Evolutionary conservation across 257 asterid species (phyloP).

Genomic region (Plectranthus barbatus): DNA sequence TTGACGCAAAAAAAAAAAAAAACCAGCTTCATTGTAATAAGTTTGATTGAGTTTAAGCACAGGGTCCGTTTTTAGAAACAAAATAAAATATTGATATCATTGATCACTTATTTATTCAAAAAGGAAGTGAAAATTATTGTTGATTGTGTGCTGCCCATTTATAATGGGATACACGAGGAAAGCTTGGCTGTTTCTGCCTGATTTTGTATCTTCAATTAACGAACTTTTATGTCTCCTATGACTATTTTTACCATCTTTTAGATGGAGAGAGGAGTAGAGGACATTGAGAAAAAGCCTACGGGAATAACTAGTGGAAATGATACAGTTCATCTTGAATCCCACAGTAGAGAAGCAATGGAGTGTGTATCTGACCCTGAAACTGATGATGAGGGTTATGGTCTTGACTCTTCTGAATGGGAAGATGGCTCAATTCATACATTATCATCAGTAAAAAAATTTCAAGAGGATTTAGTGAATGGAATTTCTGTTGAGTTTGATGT

Average conservation of each 20-base stretch:
- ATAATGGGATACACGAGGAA: conserved; percentile 1
- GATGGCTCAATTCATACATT: conserved; percentile 49
- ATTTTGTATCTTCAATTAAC: neutral
- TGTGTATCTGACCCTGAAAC: conserved; percentile 24
- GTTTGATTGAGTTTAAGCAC: neutral
- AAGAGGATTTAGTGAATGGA: conserved; percentile 41
- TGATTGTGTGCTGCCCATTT: neutral
- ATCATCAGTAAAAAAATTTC: conserved; percentile 21
- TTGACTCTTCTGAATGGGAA: conserved; percentile 76
- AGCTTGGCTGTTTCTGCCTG: neutral
- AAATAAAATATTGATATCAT: neutral
- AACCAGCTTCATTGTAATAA: neutral
- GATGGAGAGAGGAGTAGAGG: conserved; percentile 29
- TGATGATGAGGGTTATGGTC: conserved; percentile 34
- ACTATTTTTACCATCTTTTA: conserved; percentile 17
- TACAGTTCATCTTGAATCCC: conserved; percentile 21
- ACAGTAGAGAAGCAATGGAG: conserved; percentile 23
- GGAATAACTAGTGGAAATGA: conserved; percentile 16
- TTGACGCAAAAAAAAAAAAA: neutral
- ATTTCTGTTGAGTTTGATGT: conserved; percentile 75
- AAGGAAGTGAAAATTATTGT: neutral
- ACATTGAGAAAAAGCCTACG: conserved; percentile 3
- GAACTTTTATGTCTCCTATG: neutral
- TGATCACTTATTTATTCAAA: neutral
- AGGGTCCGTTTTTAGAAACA: neutral